Evolutionary conservation across 2,329 filamentous ascomycete genomes (phyloP).

Genomic region (Colletotrichum sp.): DNA sequence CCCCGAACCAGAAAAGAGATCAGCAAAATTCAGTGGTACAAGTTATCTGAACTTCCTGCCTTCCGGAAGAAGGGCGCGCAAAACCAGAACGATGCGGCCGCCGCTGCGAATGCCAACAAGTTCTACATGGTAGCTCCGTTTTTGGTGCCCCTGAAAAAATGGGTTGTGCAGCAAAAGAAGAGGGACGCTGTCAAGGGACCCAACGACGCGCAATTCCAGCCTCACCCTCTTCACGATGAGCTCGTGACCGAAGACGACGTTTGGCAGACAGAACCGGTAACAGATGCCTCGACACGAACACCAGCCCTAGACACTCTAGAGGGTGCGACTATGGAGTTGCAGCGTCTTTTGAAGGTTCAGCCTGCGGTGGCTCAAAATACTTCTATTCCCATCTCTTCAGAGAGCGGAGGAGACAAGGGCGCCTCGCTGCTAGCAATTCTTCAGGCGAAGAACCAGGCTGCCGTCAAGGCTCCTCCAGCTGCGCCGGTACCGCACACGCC

Average conservation of each 20-base stretch:
- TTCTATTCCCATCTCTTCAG: constrained; percentile 34
- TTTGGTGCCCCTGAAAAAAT: constrained; percentile 81
- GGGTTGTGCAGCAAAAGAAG: constrained; percentile 86
- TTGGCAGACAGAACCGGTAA: constrained; percentile 42
- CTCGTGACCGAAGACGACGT: constrained; percentile 66
- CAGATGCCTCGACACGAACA: constrained; percentile 31
- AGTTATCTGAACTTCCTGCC: constrained; percentile 83
- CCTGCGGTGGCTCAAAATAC: constrained; percentile 54
- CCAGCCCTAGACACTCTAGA: constrained; percentile 51
- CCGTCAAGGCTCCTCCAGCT: constrained; percentile 19
- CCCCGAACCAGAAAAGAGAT: constrained; percentile 96
- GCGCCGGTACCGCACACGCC: constrained; percentile 51
- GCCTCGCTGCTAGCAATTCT: constrained; percentile 59
- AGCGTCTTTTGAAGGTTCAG: constrained; percentile 60
- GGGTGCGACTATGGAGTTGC: constrained; percentile 56
- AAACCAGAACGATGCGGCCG: constrained; percentile 56
- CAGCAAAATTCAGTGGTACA: constrained; percentile 96
- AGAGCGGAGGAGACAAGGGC: constrained; percentile 45
- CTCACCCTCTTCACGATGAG: constrained; percentile 57
- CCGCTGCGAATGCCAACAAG: constrained; percentile 73
- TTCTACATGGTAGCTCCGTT: constrained; percentile 99
- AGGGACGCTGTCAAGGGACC: constrained; percentile 59
- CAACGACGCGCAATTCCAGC: constrained; percentile 43
- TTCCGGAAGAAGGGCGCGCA: constrained; percentile 71
- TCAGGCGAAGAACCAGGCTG: constrained; percentile 35